These are phyloP conservation scores for Diaporthe batatas DNA, from an alignment of 2,329 filamentous ascomycete species.

Conservation along the genomic window DNA sequence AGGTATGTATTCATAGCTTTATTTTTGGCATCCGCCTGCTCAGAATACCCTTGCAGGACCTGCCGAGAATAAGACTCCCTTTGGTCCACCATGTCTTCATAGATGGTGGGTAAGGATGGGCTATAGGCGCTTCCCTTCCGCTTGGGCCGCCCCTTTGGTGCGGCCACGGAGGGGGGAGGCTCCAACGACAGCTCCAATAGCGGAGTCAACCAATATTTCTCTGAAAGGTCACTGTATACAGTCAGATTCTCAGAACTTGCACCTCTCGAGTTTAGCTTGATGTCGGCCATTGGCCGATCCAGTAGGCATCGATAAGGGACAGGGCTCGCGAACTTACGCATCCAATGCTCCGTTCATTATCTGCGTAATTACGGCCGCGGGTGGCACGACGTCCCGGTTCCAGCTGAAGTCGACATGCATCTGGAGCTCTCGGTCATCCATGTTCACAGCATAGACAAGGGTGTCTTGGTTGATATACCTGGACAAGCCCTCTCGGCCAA, in stretches of 20 bases:
- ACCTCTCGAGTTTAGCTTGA: too few species aligned
- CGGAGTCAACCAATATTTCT: not conserved
- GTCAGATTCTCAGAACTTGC: not conserved
- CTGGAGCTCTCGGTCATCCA: not conserved
- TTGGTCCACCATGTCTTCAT: not conserved
- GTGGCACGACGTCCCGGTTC: not conserved
- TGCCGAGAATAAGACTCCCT: not conserved
- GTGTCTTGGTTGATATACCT: not conserved
- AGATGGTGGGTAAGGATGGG: not conserved
- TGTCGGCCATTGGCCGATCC: too few species aligned
- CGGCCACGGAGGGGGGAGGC: not conserved
- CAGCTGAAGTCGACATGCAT: not conserved
- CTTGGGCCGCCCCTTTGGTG: not conserved
- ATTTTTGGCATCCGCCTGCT: not conserved
- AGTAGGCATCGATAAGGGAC: not conserved
- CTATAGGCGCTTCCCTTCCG: not conserved
- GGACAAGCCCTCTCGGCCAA: not conserved
- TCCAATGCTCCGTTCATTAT: not conserved
- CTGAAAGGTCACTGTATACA: not conserved
- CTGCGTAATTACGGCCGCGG: not conserved
- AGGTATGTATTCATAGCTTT: not conserved
- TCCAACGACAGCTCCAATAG: not conserved
- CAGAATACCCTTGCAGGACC: not conserved
- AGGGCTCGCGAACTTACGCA: not conserved
- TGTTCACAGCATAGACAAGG: not conserved